phyloP scores from a whole-genome alignment of 2,329 filamentous ascomycete genomes.

The Cryphonectria nitschkei region DNA sequence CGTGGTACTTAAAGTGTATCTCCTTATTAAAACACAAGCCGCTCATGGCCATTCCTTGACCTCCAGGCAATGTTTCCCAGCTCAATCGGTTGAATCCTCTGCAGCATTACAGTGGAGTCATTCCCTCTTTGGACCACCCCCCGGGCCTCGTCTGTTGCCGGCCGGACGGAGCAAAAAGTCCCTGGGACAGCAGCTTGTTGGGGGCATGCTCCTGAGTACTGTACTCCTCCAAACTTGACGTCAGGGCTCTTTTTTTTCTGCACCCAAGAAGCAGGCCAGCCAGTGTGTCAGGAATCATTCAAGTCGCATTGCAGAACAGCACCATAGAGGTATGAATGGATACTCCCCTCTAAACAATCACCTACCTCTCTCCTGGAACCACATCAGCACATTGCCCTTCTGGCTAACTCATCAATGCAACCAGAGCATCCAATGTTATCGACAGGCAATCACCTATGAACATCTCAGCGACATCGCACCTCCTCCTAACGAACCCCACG shows the following conservation, averaged over 20 bases:
- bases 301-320: conserved; percentile 14
- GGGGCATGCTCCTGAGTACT: neutral
- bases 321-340: conserved; percentile 3
- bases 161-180: conserved; percentile 3
- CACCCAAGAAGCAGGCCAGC: neutral
- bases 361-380: neutral
- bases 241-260: conserved; percentile 17
- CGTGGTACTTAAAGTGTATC: neutral
- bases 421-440: conserved; percentile 5
- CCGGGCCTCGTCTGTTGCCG: conserved; percentile 6
- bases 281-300: neutral
- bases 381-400: neutral
- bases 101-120: conserved; percentile 2
- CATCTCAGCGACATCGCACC: conserved; percentile 13
- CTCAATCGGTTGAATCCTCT: neutral
- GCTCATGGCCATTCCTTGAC: neutral
- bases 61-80: neutral
- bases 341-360: neutral
- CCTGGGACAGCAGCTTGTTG: neutral
- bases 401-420: neutral
- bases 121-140: neutral
- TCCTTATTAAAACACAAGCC: neutral
- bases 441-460: conserved; percentile 16
- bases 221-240: conserved; percentile 20
- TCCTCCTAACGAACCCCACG: conserved; percentile 23